These are phyloP conservation scores for Yarrowia sp. DNA, from an alignment of 805 yeast species.

Conservation along the genomic window DNA sequence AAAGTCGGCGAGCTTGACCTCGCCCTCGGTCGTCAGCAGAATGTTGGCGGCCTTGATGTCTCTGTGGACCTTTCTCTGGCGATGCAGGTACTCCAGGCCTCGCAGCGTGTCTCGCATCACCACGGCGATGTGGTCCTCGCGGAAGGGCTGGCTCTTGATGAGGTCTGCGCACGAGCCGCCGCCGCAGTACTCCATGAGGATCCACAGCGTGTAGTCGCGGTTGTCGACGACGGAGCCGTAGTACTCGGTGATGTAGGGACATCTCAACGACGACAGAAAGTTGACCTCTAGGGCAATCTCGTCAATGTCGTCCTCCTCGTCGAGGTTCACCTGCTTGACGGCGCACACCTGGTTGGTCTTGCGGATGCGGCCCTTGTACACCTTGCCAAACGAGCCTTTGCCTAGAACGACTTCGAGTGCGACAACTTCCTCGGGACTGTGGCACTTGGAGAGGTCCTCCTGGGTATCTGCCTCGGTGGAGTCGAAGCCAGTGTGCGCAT, in stretches of 20 bases:
- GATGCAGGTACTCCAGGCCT: constrained; percentile 77
- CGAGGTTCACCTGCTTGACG: constrained; percentile 77
- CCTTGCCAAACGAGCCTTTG: constrained; percentile 34
- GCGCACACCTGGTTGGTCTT: constrained; percentile 58
- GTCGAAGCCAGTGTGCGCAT: too few species aligned
- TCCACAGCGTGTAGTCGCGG: constrained; percentile 76
- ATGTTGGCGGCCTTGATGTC: constrained; percentile 91
- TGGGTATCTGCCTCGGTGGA: too few species aligned
- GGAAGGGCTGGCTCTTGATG: constrained; percentile 55
- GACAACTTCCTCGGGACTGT: constrained; percentile 3
- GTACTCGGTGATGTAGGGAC: constrained; percentile 67
- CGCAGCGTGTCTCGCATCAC: constrained; percentile 61
- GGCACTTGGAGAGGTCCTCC: constrained; percentile 1
- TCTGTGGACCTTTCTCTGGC: constrained; percentile 74
- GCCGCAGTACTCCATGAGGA: constrained; percentile 93
- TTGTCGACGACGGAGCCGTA: constrained; percentile 62
- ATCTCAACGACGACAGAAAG: constrained; percentile 62
- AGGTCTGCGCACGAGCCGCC: constrained; percentile 85
- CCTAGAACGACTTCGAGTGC: constrained; percentile 29
- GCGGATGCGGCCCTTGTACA: constrained; percentile 37
- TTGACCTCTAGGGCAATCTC: constrained; percentile 73
- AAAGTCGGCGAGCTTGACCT: constrained; percentile 83
- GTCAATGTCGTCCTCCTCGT: constrained; percentile 67
- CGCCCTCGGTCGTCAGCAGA: constrained; percentile 64
- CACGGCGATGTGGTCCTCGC: constrained; percentile 59